Base-by-base conservation (phyloP, 2,329 filamentous ascomycete species). In the Magnaporthiopsis rhizophila region DNA sequence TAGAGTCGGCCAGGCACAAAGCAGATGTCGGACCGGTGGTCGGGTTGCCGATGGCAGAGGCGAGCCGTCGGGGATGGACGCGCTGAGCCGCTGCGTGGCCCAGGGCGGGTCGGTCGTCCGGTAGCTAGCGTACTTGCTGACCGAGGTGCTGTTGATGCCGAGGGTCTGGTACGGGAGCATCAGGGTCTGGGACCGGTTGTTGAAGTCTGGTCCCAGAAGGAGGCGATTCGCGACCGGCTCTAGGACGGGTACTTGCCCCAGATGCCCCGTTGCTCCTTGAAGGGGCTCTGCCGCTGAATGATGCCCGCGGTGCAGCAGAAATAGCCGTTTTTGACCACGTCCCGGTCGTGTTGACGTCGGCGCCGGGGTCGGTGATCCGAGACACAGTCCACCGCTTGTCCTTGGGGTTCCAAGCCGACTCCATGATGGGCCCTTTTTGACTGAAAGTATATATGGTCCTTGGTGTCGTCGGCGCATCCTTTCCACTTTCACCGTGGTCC, bases 191-290 rank as follows among this genome's bases (percentile, higher is more conserved):
- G 57, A 32, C 28, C 36, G 65, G 7, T 38, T 62, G 21, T 53
- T 32, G n/a, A 66, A 61, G 21, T 59, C n/a, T 67, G 66, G 24
- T 66, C 65, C 66, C 66, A 67, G 36, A 64, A 66, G 6, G 66
- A 63, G 30, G 64, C 62, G 28, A 67, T 12, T 2, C 61, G 56
- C 11, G 64, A 65, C 7, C 53, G 53, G 13, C 34, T 60, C 13
- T 64, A 65, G n/a, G 66, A 32, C 18, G 62, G 56, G 32, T 65
- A 67, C 8, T 67, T 63, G 15, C 66, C 65, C 66, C 63, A 67
- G 1, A 64, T 56, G 18, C 32, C 56, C 56, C 26, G 65, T 3
- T 24, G n/a, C 58, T 59, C 58, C 26, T 59, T 59, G 58, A 59
- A 59, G 26, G 58, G 64, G 7, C 62, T 64, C 38, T 66, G 65